Evolutionary conservation across 345 rosid genomes (phyloP).

Genomic region (Eucalyptus marginata): DNA sequence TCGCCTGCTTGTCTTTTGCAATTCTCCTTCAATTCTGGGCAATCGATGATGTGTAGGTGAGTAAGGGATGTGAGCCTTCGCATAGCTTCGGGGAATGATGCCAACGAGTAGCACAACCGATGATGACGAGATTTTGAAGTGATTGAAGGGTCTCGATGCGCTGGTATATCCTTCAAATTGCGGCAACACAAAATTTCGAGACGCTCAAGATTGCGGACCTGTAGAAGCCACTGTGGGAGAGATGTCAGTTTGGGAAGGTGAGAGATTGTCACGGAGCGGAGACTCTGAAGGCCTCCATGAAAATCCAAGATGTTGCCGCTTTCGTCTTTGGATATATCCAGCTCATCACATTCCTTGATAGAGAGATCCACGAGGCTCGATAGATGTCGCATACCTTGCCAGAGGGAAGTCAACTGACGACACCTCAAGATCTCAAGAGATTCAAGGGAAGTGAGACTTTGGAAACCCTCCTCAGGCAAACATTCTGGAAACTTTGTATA

Average conservation of each 20-base stretch:
- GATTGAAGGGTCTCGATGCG: too few relatives aligned
- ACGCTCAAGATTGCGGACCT: too few relatives aligned
- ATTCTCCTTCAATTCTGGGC: background rate
- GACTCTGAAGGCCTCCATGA: background rate
- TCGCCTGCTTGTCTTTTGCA: too few relatives aligned
- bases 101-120: rapidly evolving
- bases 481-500: background rate
- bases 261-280: rapidly evolving
- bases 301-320: background rate
- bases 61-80: too few relatives aligned
- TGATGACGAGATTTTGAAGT: rapidly evolving
- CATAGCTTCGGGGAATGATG: too few relatives aligned
- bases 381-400: background rate
- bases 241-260: too few relatives aligned
- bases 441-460: background rate
- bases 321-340: background rate
- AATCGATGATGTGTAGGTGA: rapidly evolving
- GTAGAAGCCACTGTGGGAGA: too few relatives aligned
- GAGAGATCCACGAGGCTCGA: background rate
- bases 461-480: background rate
- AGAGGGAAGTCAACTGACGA: background rate
- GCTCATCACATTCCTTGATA: rapidly evolving
- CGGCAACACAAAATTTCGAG: rapidly evolving
- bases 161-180: too few relatives aligned
- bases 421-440: background rate